These are phyloP conservation scores for Lobulomyces angularis DNA, from an alignment of 192 early-diverging fungal genomes.

Conservation along the genomic window DNA sequence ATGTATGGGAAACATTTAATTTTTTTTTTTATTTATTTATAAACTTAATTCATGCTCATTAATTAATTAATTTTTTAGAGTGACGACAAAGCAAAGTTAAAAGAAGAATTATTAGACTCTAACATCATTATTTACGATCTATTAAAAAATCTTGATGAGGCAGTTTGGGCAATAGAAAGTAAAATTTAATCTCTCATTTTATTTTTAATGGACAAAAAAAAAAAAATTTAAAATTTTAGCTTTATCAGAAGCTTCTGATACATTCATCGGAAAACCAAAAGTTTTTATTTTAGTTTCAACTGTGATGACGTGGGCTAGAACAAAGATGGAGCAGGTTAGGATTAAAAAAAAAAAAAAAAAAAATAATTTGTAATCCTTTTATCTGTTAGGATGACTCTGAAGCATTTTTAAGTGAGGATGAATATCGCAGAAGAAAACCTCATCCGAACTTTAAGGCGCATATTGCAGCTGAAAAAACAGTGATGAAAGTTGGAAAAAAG, in stretches of 20 bases:
- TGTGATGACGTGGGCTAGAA: constrained; percentile 49
- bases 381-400: constrained; percentile 37
- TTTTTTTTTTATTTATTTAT: constrained; percentile 5
- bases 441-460: constrained; percentile 48
- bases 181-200: not conserved
- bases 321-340: constrained; percentile 38
- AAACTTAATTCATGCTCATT: constrained; percentile 4
- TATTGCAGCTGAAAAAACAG: constrained; percentile 37
- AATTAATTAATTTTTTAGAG: constrained; percentile 8
- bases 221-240: too few relatives aligned
- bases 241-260: constrained; percentile 32
- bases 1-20: constrained; percentile 12
- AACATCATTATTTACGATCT: constrained; percentile 49
- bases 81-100: constrained; percentile 23
- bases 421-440: constrained; percentile 41
- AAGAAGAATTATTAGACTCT: constrained; percentile 19
- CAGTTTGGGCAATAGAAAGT: constrained; percentile 40
- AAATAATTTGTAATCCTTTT: not conserved
- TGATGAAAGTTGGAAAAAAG: constrained; percentile 46
- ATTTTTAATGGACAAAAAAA: not conserved
- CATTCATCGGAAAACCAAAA: constrained; percentile 37
- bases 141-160: constrained; percentile 38
- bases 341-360: not conserved
- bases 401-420: constrained; percentile 39
- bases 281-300: constrained; percentile 42